Percentiles rank a stretch among this genome's conserved stretches.
phyloP scores from a whole-genome alignment of 2,329 filamentous ascomycete genomes.

The Cordyceps tenuipes region DNA sequence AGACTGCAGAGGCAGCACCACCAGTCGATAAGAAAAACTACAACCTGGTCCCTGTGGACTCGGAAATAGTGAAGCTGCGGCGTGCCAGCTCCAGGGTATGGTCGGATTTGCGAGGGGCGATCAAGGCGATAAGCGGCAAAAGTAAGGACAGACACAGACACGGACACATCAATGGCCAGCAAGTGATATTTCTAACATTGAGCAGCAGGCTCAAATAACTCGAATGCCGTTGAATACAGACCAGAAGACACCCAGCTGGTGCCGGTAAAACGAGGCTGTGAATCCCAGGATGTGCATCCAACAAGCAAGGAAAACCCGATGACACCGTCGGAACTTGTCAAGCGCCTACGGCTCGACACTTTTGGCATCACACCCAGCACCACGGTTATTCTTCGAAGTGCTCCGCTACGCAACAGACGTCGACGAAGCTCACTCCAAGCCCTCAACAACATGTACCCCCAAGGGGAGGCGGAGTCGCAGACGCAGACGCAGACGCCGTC shows the following conservation, averaged over 20 bases:
- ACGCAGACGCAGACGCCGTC: slow-evolving; percentile 1
- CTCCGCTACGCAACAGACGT: slow-evolving; percentile 14
- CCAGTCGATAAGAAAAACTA: neutral
- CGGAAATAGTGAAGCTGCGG: slow-evolving; percentile 17
- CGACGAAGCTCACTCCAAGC: slow-evolving; percentile 20
- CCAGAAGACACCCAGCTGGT: neutral
- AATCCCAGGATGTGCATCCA: neutral
- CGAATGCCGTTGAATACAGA: slow-evolving; percentile 13
- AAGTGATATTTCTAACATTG: neutral
- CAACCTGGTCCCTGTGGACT: neutral
- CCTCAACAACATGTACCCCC: slow-evolving; percentile 12
- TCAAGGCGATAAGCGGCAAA: slow-evolving; percentile 25
- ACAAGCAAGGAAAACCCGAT: slow-evolving; percentile 14
- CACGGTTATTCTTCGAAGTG: slow-evolving; percentile 22
- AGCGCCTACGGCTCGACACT: slow-evolving; percentile 20
- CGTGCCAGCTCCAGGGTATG: slow-evolving; percentile 24
- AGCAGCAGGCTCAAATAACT: slow-evolving; percentile 19
- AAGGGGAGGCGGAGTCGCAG: neutral
- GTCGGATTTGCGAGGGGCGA: slow-evolving; percentile 27
- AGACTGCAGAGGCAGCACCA: neutral
- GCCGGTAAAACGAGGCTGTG: slow-evolving; percentile 7
- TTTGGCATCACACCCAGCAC: slow-evolving; percentile 20
- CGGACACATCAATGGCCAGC: no score
- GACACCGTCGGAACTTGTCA: slow-evolving; percentile 19
- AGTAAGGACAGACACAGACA: slow-evolving; percentile 4